Evolutionary conservation across 2,329 filamentous ascomycete genomes (phyloP).

Genomic region (Mycosphaerelloides madeirae): DNA sequence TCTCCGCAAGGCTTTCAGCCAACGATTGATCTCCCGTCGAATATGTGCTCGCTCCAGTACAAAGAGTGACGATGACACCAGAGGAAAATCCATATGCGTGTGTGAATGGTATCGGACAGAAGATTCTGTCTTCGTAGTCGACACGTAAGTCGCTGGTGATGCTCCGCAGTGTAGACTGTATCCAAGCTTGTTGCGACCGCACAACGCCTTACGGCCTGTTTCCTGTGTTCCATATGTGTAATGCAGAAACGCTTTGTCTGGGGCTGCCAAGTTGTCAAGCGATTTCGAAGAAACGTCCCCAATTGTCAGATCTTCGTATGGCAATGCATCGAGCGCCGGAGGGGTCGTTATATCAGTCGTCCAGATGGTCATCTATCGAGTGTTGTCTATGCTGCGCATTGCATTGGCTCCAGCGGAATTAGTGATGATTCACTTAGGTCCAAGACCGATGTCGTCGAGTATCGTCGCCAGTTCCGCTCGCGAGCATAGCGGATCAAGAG

Average conservation of each 20-base stretch:
- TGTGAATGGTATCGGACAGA: not conserved
- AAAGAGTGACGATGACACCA: not conserved
- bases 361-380: not conserved
- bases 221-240: conserved; percentile 2
- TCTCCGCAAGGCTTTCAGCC: not conserved
- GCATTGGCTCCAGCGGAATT: not conserved
- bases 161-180: not conserved
- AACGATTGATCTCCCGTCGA: not conserved
- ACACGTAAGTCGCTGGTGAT: not conserved
- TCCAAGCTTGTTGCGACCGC: conserved; percentile 1
- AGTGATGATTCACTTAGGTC: not conserved
- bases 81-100: conserved; percentile 1
- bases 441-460: not conserved
- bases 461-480: not conserved
- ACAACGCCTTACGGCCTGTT: not conserved
- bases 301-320: not conserved
- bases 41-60: not conserved
- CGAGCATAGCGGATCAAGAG: not conserved
- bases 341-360: not conserved
- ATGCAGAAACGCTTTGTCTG: not conserved
- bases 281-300: not conserved
- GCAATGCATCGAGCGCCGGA: not conserved
- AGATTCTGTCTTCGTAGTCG: not conserved
- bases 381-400: not conserved
- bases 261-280: not conserved